Conservation (phyloP, 805 yeast genomes). For the Yamadazyma insecticola region DNA sequence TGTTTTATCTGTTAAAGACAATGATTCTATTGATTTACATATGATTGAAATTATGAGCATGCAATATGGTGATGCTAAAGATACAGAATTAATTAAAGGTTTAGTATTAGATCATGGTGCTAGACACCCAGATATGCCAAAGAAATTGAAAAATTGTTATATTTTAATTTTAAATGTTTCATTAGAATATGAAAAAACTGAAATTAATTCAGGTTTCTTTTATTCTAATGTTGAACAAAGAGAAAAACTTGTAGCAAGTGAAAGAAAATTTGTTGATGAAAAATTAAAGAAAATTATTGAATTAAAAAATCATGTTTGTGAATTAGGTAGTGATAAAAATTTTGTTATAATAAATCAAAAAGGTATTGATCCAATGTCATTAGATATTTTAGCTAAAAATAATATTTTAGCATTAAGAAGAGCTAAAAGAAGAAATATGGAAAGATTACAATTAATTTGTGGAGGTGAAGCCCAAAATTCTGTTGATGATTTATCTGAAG, state of each 20-base stretch:
- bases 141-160: slow-evolving; percentile 73
- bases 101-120: slow-evolving; percentile 97
- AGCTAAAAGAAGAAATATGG: slow-evolving; percentile 99
- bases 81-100: slow-evolving; percentile 80
- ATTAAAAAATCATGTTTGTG: slow-evolving; percentile 88
- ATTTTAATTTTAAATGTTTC: slow-evolving; percentile 89
- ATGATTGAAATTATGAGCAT: slow-evolving; percentile 98
- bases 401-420: slow-evolving; percentile 92
- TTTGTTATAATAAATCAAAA: slow-evolving; percentile 96
- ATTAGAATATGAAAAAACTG: slow-evolving; percentile 94
- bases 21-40: slow-evolving; percentile 69
- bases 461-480: slow-evolving; percentile 98
- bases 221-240: slow-evolving; percentile 95
- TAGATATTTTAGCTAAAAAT: slow-evolving; percentile 89
- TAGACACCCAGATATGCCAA: slow-evolving; percentile 99
- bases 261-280: slow-evolving; percentile 90
- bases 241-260: slow-evolving; percentile 88
- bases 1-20: slow-evolving; percentile 67
- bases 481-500: slow-evolving; percentile 84
- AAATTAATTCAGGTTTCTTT: slow-evolving; percentile 92
- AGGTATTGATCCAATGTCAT: slow-evolving; percentile 97
- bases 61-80: slow-evolving; percentile 87
- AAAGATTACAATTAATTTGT: slow-evolving; percentile 89
- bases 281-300: slow-evolving; percentile 88
- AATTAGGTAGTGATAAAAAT: slow-evolving; percentile 62